Evolutionary conservation across 2,329 filamentous ascomycete genomes (phyloP).

Genomic region (Cyphellophora europaea): DNA sequence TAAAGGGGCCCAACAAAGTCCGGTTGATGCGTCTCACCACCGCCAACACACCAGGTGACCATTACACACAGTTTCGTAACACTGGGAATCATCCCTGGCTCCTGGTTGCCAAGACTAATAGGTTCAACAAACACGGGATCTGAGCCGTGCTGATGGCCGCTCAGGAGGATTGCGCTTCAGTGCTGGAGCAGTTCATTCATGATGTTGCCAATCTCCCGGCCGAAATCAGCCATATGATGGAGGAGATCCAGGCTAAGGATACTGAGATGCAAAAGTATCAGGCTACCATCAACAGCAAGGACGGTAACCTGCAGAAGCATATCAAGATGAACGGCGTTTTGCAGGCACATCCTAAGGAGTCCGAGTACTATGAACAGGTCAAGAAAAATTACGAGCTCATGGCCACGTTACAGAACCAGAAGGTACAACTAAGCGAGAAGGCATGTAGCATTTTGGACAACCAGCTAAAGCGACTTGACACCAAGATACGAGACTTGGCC

Average conservation of each 20-base stretch:
- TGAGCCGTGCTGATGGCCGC: too few relatives aligned
- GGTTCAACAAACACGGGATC: too few relatives aligned
- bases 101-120: too few relatives aligned
- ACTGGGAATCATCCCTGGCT: too few relatives aligned
- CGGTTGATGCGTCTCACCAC: too few relatives aligned
- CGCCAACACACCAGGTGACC: too few relatives aligned
- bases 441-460: conserved; percentile 51
- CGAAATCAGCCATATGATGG: conserved; percentile 56
- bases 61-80: too few relatives aligned
- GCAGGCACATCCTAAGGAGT: conserved; percentile 54
- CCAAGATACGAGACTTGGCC: conserved; percentile 51
- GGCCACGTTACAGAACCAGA: conserved; percentile 52
- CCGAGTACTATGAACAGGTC: conserved; percentile 48
- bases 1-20: too few relatives aligned
- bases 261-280: conserved; percentile 49
- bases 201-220: conserved; percentile 55
- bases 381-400: conserved; percentile 49
- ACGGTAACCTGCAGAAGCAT: conserved; percentile 55
- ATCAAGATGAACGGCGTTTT: conserved; percentile 55
- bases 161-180: conserved; percentile 52
- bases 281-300: conserved; percentile 47
- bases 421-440: conserved; percentile 51
- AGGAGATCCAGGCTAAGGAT: conserved; percentile 59
- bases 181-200: conserved; percentile 57
- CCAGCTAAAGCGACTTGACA: conserved; percentile 53